Evolutionary conservation across 2,329 filamentous ascomycete species (phyloP).

Genomic region (Verticillium klebahnii): DNA sequence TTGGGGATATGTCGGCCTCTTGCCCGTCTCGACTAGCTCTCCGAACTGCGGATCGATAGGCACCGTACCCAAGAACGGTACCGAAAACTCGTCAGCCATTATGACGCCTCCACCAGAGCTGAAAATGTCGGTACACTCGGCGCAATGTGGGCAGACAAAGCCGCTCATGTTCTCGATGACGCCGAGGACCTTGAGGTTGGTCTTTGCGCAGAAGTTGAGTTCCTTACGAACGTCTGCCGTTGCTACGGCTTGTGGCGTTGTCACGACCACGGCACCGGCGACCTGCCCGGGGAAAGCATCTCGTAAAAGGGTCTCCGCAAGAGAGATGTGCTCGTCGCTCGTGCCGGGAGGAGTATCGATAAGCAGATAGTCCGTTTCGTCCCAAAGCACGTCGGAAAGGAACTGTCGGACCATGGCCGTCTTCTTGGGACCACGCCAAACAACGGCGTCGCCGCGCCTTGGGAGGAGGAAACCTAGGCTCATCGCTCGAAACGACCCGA

Average conservation of each 20-base stretch:
- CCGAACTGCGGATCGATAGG: conserved; percentile 94
- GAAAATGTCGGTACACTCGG: conserved; percentile 90
- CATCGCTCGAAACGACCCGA: conserved; percentile 76
- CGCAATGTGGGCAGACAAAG: conserved; percentile 75
- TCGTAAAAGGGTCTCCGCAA: conserved; percentile 77
- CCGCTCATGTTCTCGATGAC: conserved; percentile 97
- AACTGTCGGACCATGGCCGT: conserved; percentile 99
- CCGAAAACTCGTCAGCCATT: conserved; percentile 82
- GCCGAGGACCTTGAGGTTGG: conserved; percentile 72
- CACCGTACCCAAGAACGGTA: conserved; percentile 79
- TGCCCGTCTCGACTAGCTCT: conserved; percentile 73
- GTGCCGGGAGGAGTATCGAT: conserved; percentile 97
- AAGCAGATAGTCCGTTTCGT: conserved; percentile 81
- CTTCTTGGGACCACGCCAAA: conserved; percentile 98
- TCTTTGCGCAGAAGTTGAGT: conserved; percentile 88
- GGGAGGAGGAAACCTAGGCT: conserved; percentile 87
- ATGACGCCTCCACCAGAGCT: conserved; percentile 82
- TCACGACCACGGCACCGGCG: conserved; percentile 87
- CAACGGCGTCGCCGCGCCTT: conserved; percentile 81
- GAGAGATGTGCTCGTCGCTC: conserved; percentile 93
- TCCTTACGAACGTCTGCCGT: conserved; percentile 94
- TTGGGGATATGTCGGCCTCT: conserved; percentile 60
- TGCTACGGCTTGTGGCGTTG: conserved; percentile 89
- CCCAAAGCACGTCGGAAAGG: conserved; percentile 85
- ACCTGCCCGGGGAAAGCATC: conserved; percentile 63